Evolutionary conservation across 2,329 filamentous ascomycete genomes (phyloP), one percentile per base, ranked within the genome.

Genomic region (Ophiocordyceps camponoti-saundersi): DNA sequence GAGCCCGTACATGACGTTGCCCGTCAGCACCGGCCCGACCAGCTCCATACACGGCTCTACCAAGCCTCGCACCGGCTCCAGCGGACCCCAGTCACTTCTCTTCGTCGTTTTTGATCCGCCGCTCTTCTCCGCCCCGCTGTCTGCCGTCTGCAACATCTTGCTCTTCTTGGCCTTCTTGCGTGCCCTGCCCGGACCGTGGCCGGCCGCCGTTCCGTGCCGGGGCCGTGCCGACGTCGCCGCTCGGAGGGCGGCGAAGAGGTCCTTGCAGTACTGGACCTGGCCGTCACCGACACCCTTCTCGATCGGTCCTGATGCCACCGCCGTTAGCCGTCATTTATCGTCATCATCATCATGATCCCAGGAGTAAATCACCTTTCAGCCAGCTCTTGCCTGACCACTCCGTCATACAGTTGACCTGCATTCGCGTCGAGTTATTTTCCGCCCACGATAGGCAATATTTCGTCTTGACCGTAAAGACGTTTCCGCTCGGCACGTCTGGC

Each of bases 351-450:
- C 15, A 42, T 18, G 6, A 23, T 12, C 8, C 8, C n/a, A 18
- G 40, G 40, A 21, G n/a, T 2, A 42, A 21, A 10, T 60, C 69
- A 93, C 89, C 86, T 69, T 92, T 95, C 43, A 98, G 68, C 92
- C 92, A 98, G 68, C 89, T 95, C 72, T 96, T 98, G 55, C 89
- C 89, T 3, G 82, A 82, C 93, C 93, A 98, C 59, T 98, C 93
- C 42, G 95, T 85, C 2, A 80, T 82, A 61, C 87, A 95, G 53
- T 82, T 95, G 66, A 90, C 82, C 51, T 92, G 79, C 29, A 98
- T 67, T 26, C 88, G 77, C 1, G 93, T 98, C 39, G 79, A 70
- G 57, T 95, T 95, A 51, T 80, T 82, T 45, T 92, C 80, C 4
- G 81, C 88, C 92, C 92, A 98, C 46, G 85, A 85, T 21, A 98